Base-by-base conservation (phyloP, 2,329 filamentous ascomycete genomes). In the Nectriaceae sp. region DNA sequence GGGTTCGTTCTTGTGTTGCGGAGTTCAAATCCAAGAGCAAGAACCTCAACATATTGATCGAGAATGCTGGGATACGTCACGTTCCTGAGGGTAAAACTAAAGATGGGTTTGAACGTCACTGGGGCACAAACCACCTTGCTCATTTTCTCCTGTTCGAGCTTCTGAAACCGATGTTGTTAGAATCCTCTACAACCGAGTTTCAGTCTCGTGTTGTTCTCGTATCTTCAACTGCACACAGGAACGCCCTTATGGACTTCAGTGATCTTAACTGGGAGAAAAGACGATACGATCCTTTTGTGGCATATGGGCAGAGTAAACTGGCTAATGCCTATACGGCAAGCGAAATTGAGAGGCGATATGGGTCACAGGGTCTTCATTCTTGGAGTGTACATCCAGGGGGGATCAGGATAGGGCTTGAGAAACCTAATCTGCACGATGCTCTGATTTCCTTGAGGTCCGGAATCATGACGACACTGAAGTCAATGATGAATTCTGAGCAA, bases 301-400 rank as follows among this genome's bases (percentile, higher is more conserved):
- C 74, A 1, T 83, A 83, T 49, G 72, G 67, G 0, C 73, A 78
- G 53, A 66, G 69, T 42, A 83, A 83, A 54, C 69, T 71, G 0
- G 77, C 79, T 11, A 79, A 76, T 48, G 70, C 80, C 16, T 76
- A 71, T 53, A 73, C 76, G 44, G 73, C 77, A 3, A 78, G 75
- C 49, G 70, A 79, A 47, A 68, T 82, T 21, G 77, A 81, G 24
- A 69, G 77, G 2, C 69, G 68, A 0, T 81, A 78, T 52, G 75
- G 72, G 2, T 21, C 59, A 1, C 56, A 64, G 3, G 71, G 74
- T 10, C 52, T 82, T 0, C 76, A 77, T 44, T 75, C 69, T 0
- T 55, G 52, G 42, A 60, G 55, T n/a, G 46, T 64, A 5, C 73
- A 79, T 46, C 79, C 78, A 0, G 78, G 79, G 8, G 65, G 69